Evolutionary conservation across 345 rosid species (phyloP), one percentile per base, ranked within the genome.

Genomic region (Trapa bicornis): DNA sequence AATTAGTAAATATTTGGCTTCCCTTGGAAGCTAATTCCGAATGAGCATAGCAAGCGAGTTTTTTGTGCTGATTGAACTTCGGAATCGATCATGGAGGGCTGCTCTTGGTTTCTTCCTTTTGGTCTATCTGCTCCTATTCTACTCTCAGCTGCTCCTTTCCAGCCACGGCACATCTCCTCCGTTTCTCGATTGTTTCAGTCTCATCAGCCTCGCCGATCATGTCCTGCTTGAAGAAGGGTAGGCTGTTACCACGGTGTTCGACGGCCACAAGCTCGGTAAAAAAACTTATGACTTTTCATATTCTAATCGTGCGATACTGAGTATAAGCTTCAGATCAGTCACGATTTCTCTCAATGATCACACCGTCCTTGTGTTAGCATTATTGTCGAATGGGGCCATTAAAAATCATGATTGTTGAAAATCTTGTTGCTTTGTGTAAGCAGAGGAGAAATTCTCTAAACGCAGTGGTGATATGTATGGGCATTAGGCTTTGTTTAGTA

Each of bases 211-310:
- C 35, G 78, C 75, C 64, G 68, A 81, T 60, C 65, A 5, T 8
- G 61, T 67, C 35, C 9, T 85, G 60, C 71, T 81, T 17, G 94
- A 85, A 80, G 87, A 84, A 5, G 89, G 91, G 54, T 88, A 85
- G 78, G 75, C 68, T 2, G 90, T 87, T 7, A 85, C 82, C 8
- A 85, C 89, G 1, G 77, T 81, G 68, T 22, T 85, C 63, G 81
- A 82, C 53, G 90, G 90, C 29, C 77, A 80, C 64, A 74, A 81
- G 68, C 68, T 76, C 33, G 70, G 80, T 47, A 47, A 3, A 9
- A 47, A 1, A 41, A 8, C 43, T 41, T 4, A 4, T 2, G 1
- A 41, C 43, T 41, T 41, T 41, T 41, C 43, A 41, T 41, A 3
- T 41, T 41, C 43, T 47, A 13, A 47, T 47, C 52, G 2, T 29